These are phyloP conservation scores for Candida sanyaensis DNA, from an alignment of 1,139 yeast species.

Conservation along the genomic window DNA sequence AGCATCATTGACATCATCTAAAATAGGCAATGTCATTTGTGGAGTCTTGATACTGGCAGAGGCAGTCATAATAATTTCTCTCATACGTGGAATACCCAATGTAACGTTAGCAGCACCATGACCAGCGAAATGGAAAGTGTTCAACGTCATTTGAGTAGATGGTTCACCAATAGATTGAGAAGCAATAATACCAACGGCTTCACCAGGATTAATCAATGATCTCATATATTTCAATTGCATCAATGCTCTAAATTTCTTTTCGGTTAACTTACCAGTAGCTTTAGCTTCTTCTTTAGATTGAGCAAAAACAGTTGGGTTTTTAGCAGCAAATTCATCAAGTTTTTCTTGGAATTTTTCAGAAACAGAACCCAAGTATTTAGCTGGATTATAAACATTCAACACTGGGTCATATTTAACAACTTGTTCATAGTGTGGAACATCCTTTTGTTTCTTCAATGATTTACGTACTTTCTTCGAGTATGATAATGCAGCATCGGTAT, in stretches of 20 bases:
- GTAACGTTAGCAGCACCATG: constrained; percentile 99
- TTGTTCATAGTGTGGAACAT: constrained; percentile 65
- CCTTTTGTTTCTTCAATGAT: constrained; percentile 64
- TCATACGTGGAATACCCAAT: constrained; percentile 99
- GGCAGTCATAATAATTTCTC: constrained; percentile 99
- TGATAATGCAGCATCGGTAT: constrained; percentile 76
- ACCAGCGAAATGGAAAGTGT: constrained; percentile 99
- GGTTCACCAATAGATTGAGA: constrained; percentile 99
- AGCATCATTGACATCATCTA: constrained; percentile 74
- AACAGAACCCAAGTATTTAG: constrained; percentile 88
- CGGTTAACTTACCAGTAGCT: constrained; percentile 56
- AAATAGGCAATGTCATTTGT: constrained; percentile 92
- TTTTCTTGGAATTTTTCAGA: constrained; percentile 86
- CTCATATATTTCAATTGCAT: constrained; percentile 99
- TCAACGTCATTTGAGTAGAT: constrained; percentile 98
- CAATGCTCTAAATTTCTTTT: constrained; percentile 89
- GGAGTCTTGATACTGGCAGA: constrained; percentile 95
- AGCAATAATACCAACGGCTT: constrained; percentile 97
- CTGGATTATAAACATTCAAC: constrained; percentile 80
- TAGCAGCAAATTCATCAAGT: constrained; percentile 67
- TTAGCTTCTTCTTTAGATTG: constrained; percentile 47
- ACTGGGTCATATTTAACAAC: constrained; percentile 83
- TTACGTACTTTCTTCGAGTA: constrained; percentile 85
- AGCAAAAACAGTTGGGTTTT: constrained; percentile 56
- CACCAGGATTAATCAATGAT: constrained; percentile 93